phyloP scores from a whole-genome alignment of 2,329 filamentous ascomycete species.

The Podosphaera leucotricha region DNA sequence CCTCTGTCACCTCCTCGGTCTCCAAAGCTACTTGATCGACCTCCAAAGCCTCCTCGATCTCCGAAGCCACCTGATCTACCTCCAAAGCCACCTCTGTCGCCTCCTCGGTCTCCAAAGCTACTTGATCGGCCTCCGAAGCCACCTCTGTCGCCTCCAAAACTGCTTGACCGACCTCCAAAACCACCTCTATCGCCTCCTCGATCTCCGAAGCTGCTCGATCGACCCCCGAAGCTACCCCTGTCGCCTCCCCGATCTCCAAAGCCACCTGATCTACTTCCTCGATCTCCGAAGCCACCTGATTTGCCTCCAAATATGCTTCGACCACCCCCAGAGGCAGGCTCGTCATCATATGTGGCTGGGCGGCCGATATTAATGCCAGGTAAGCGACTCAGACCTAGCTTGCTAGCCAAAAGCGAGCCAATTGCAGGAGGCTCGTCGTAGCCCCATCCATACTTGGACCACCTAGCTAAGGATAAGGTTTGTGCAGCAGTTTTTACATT shows the following conservation, averaged over 20 bases:
- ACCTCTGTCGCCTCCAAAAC: too few relatives aligned
- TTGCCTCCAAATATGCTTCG: constrained; percentile 2
- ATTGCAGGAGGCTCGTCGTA: constrained; percentile 13
- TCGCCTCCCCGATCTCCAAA: neutral
- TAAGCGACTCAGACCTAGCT: constrained; percentile 8
- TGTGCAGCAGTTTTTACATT: constrained; percentile 1
- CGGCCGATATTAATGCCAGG: constrained; percentile 8
- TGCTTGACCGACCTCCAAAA: constrained; percentile 2
- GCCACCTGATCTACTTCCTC: neutral
- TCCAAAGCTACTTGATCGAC: constrained; percentile 1
- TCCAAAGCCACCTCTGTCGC: constrained; percentile 1
- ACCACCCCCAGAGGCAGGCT: constrained; percentile 3
- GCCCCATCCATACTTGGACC: constrained; percentile 16
- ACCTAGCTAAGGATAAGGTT: constrained; percentile 10
- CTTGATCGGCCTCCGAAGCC: constrained; percentile 4
- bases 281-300: constrained; percentile 1
- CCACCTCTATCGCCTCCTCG: constrained; percentile 2
- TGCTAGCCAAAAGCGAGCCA: constrained; percentile 5
- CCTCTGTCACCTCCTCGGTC: constrained; percentile 4
- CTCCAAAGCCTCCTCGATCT: constrained; percentile 1
- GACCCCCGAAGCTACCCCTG: constrained; percentile 2
- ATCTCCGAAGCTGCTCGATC: constrained; percentile 3
- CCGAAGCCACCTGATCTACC: neutral
- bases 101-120: constrained; percentile 3
- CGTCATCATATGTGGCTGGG: constrained; percentile 1